Evolutionary conservation across 129 eudicot species (phyloP).

Genomic region (Calendula officinalis): DNA sequence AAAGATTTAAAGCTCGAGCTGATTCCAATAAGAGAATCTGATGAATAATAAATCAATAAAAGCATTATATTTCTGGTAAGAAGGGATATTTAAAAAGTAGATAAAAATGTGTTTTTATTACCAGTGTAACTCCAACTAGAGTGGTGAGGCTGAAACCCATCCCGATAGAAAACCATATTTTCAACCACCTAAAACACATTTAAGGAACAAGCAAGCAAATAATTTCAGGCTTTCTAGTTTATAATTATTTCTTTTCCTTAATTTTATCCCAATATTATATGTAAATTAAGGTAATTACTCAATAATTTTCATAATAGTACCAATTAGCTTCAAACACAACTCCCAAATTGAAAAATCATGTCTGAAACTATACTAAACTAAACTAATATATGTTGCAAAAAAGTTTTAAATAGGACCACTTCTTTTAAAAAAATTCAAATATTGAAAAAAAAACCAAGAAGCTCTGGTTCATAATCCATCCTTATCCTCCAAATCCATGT

Average conservation of each 20-base stretch:
- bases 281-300: too few relatives aligned
- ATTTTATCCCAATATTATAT: too few relatives aligned
- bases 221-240: not conserved
- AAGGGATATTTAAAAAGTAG: not conserved
- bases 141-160: conserved; percentile 67
- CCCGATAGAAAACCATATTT: conserved; percentile 76
- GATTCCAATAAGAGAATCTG: conserved; percentile 67
- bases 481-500: not conserved
- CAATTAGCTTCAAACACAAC: too few relatives aligned
- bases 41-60: conserved; percentile 8
- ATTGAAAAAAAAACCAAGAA: too few relatives aligned
- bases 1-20: conserved; percentile 39
- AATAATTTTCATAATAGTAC: too few relatives aligned
- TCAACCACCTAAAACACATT: conserved; percentile 43
- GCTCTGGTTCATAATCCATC: too few relatives aligned
- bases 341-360: too few relatives aligned
- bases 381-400: too few relatives aligned
- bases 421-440: too few relatives aligned
- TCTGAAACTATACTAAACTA: too few relatives aligned
- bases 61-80: not conserved
- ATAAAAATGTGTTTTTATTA: conserved; percentile 21
- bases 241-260: too few relatives aligned
- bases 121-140: conserved; percentile 60
- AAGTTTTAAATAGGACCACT: too few relatives aligned
- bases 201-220: conserved; percentile 1